Percentiles rank a stretch among this genome's conserved stretches.
phyloP scores from a whole-genome alignment of 2,329 filamentous ascomycete genomes.

The Dichotomopilus funicola region DNA sequence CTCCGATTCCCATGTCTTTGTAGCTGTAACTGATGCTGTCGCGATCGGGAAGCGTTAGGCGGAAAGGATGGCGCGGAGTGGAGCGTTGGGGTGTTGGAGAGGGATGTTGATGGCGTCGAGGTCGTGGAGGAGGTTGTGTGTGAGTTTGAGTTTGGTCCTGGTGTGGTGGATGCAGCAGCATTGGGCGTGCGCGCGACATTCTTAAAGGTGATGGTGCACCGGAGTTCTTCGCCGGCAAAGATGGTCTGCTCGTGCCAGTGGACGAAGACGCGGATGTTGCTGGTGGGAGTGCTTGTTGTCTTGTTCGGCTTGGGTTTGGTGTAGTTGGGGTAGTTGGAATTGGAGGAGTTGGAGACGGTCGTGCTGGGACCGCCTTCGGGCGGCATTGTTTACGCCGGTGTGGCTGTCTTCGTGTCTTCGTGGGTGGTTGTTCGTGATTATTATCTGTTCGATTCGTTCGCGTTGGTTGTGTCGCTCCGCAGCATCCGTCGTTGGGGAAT shows the following conservation, averaged over 20 bases:
- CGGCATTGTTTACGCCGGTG: conserved; percentile 7
- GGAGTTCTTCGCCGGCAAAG: conserved; percentile 92
- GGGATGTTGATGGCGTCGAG: neutral
- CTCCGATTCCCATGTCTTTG: too few species aligned
- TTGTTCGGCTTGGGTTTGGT: conserved; percentile 30
- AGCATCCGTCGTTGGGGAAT: too few species aligned
- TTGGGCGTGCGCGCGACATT: conserved; percentile 68
- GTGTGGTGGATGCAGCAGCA: too few species aligned
- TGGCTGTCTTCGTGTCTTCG: too few species aligned
- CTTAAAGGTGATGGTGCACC: conserved; percentile 94
- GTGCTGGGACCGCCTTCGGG: conserved; percentile 10
- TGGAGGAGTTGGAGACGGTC: neutral
- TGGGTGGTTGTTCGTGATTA: too few species aligned
- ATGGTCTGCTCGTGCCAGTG: conserved; percentile 91
- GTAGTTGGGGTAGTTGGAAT: conserved; percentile 16
- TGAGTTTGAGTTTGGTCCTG: too few species aligned
- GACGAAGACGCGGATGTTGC: conserved; percentile 90
- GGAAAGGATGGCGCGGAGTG: conserved; percentile 16
- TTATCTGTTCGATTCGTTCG: too few species aligned
- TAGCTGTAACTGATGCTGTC: too few species aligned
- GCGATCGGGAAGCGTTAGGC: conserved; percentile 21
- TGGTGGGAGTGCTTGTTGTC: conserved; percentile 32
- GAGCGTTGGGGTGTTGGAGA: conserved; percentile 13
- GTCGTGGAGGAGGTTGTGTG: conserved; percentile 19
- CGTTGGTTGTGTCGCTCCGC: too few species aligned